These are phyloP conservation scores for Phoenix dactylifera DNA, from an alignment of 176 grass and related monocot genomes.

Conservation along the genomic window DNA sequence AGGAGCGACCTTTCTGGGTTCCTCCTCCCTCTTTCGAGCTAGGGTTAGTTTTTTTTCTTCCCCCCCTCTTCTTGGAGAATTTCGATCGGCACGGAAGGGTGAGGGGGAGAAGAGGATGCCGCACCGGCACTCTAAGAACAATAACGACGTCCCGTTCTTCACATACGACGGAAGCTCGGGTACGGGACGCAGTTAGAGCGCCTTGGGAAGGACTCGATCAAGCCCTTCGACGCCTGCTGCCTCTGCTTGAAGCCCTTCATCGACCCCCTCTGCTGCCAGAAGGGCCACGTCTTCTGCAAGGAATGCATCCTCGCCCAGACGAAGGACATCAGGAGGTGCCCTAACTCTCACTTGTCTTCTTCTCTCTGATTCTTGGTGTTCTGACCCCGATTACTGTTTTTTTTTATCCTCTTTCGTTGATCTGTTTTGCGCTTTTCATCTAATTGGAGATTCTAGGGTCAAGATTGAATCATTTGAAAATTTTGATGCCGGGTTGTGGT, in stretches of 20 bases:
- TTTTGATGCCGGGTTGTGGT: no score
- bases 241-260: constrained; percentile 92
- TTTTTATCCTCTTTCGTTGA: neutral
- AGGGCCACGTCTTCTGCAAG: constrained; percentile 92
- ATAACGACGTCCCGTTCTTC: constrained; percentile 97
- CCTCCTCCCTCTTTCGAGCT: no score
- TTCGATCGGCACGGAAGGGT: neutral
- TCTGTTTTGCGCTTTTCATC: neutral
- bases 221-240: constrained; percentile 94
- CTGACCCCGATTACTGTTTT: no score
- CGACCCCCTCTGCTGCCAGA: constrained; percentile 76
- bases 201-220: constrained; percentile 96
- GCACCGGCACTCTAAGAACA: constrained; percentile 99
- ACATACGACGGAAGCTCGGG: constrained; percentile 98
- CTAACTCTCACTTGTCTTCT: neutral
- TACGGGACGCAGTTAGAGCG: constrained; percentile 98
- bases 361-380: neutral
- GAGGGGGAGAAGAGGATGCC: constrained; percentile 44
- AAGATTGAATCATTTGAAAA: no score
- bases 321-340: constrained; percentile 62
- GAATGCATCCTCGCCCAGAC: constrained; percentile 97
- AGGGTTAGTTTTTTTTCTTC: no score
- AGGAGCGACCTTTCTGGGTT: no score
- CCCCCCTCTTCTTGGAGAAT: neutral
- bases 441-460: neutral